Percentiles rank a stretch among this genome's conserved stretches.
These are phyloP conservation scores for Hondaea fermentalgiana DNA, from an alignment of 108 stramenopile species.

Conservation along the genomic window DNA sequence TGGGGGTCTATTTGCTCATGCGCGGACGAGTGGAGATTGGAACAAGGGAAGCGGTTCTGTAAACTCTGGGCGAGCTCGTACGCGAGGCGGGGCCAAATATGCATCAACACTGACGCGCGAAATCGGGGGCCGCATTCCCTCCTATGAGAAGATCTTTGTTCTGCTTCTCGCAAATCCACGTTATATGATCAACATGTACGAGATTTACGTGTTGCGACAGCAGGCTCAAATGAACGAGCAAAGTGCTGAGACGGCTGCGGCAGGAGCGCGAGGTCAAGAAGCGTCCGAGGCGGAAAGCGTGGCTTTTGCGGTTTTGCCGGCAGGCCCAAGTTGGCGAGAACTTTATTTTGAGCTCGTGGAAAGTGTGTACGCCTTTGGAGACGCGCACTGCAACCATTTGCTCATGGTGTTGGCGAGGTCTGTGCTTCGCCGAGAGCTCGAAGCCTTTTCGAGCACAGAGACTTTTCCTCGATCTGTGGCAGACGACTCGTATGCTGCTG, in stretches of 20 bases:
- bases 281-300: background rate
- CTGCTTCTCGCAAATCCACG: background rate
- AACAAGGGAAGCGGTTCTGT: too few relatives aligned
- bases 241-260: too few relatives aligned
- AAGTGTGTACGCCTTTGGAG: background rate
- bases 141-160: background rate
- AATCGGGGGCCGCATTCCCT: background rate
- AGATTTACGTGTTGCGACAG: background rate
- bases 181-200: background rate
- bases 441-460: background rate
- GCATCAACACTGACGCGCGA: background rate
- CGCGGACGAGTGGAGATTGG: too few relatives aligned
- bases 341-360: conserved; percentile 3
- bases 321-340: background rate
- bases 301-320: background rate
- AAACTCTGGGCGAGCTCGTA: too few relatives aligned
- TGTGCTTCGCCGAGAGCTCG: background rate
- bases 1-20: background rate
- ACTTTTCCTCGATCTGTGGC: too few relatives aligned
- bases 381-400: background rate
- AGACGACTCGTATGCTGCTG: too few relatives aligned
- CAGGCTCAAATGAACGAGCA: background rate
- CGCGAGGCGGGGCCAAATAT: too few relatives aligned
- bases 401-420: background rate
- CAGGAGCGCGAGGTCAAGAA: too few relatives aligned